phyloP scores from a whole-genome alignment of 352 stramenopile genomes.

The Phytophthora sojae region DNA sequence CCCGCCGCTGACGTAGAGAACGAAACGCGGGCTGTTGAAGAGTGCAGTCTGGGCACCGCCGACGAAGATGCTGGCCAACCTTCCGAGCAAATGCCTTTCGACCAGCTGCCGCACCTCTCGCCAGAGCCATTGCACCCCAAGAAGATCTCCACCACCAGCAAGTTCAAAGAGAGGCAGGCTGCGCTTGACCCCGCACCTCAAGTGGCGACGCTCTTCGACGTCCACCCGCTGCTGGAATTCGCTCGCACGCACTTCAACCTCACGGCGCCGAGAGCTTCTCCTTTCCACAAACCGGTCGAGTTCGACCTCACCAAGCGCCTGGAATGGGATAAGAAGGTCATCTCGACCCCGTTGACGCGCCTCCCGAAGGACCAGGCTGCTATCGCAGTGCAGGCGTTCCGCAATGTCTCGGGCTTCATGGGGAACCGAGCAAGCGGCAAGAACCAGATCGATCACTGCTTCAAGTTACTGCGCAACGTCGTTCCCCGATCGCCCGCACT shows the following conservation, averaged over 20 bases:
- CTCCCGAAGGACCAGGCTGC: conserved; percentile 52
- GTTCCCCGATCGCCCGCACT: conserved; percentile 58
- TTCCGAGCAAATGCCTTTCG: conserved; percentile 20
- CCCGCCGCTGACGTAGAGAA: neutral
- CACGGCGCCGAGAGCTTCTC: conserved; percentile 20
- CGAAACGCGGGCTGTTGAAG: conserved; percentile 8
- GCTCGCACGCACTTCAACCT: conserved; percentile 50
- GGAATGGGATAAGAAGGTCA: conserved; percentile 67
- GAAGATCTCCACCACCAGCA: conserved; percentile 21
- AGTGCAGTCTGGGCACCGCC: neutral
- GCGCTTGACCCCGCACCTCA: conserved; percentile 8
- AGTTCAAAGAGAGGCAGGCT: conserved; percentile 11
- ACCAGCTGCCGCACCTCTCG: conserved; percentile 23
- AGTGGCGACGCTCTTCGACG: conserved; percentile 19
- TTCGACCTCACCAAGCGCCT: conserved; percentile 63
- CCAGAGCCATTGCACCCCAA: conserved; percentile 21
- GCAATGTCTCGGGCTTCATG: conserved; percentile 85
- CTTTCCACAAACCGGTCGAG: conserved; percentile 35
- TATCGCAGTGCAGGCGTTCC: conserved; percentile 71
- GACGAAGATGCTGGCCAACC: conserved; percentile 6
- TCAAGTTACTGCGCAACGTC: conserved; percentile 78
- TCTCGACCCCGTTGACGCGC: conserved; percentile 57
- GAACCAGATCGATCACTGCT: conserved; percentile 68
- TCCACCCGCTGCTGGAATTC: conserved; percentile 53
- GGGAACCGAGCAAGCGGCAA: conserved; percentile 73